Base-by-base conservation (phyloP, 1,139 yeast species). In the Debaryomyces udenii region DNA sequence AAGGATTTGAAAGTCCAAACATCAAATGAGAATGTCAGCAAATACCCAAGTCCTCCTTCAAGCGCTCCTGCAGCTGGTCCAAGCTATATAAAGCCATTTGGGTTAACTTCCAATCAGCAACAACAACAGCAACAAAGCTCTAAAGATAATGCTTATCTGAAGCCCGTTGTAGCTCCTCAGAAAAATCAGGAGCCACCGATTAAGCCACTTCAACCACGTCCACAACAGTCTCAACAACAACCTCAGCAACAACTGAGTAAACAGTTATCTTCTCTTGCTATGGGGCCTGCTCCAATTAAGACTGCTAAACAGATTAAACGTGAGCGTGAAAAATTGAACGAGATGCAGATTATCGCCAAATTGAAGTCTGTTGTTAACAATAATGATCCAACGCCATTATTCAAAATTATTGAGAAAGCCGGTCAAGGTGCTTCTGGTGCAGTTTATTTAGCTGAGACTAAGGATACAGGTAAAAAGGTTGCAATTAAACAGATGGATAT, bases 361-460 rank as follows among this genome's bases (percentile, higher is more conserved):
- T 74, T 94, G 53, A 80, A 86, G 49, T 81, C 89, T 3, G 96
- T 91, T 22, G 96, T 94, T 3, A 82, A 85, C 49, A 79, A 78
- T 49, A 76, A 80, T 36, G 96, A 93, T 63, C 99, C 99, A 11
- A 75, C 87, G 5, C 86, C 90, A 26, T 76, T 83, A 44, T 94
- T 89, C 67, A 86, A 85, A 57, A 87, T 89, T 66, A 77, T 93
- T 53, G 94, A 88, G 62, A 90, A 90, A 59, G 96, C 97, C 2
- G 99, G 99, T n/a, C 99, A 94, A 68, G 99, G 99, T 55, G 99
- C 99, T 1, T 83, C 93, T 47, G 99, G 99, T 13, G 86, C 93
- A 1, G 99, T 94, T 16, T 94, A 88, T 57, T 76, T 93, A 41
- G 99, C 98, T 0, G 81, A 83, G 53, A 80, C 89, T 28, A 65